These are phyloP conservation scores for Exophiala bonariae DNA, from an alignment of 2,329 filamentous ascomycete species.

Conservation along the genomic window DNA sequence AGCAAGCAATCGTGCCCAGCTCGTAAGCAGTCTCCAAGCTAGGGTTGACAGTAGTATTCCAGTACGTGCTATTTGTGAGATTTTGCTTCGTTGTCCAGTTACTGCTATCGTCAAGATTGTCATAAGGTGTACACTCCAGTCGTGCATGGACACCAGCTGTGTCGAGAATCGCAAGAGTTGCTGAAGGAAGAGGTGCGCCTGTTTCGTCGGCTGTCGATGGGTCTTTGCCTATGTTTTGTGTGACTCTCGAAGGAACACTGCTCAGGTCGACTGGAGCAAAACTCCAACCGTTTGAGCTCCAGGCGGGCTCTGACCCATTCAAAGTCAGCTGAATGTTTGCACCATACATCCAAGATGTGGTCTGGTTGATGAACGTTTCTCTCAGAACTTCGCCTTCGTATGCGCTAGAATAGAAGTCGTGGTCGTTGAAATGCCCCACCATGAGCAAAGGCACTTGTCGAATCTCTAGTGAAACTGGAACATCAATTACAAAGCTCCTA, in stretches of 20 bases:
- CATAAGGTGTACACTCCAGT: constrained; percentile 1
- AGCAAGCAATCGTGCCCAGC: not conserved
- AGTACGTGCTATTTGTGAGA: constrained; percentile 4
- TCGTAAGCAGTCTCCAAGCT: constrained; percentile 1
- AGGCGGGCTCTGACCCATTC: constrained; percentile 22
- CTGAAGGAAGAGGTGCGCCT: not conserved
- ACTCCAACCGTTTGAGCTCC: constrained; percentile 29
- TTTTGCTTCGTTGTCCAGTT: constrained; percentile 1
- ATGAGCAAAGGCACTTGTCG: not conserved
- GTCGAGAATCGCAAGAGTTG: not conserved
- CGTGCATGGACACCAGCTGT: not conserved
- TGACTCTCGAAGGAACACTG: not conserved
- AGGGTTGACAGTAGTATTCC: constrained; percentile 2
- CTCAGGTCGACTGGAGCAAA: constrained; percentile 24
- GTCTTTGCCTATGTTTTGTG: not conserved
- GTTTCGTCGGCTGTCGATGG: not conserved
- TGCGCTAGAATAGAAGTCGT: constrained; percentile 18
- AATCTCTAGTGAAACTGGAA: not conserved
- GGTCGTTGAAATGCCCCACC: not conserved
- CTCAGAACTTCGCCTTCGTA: constrained; percentile 15
- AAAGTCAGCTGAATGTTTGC: constrained; percentile 24
- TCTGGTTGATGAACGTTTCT: not conserved
- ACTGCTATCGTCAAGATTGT: not conserved
- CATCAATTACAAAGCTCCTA: not conserved
- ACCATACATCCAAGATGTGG: constrained; percentile 12